These are phyloP conservation scores for Paramecium caudatum DNA, from an alignment of 73 alveolate species.

Conservation along the genomic window DNA sequence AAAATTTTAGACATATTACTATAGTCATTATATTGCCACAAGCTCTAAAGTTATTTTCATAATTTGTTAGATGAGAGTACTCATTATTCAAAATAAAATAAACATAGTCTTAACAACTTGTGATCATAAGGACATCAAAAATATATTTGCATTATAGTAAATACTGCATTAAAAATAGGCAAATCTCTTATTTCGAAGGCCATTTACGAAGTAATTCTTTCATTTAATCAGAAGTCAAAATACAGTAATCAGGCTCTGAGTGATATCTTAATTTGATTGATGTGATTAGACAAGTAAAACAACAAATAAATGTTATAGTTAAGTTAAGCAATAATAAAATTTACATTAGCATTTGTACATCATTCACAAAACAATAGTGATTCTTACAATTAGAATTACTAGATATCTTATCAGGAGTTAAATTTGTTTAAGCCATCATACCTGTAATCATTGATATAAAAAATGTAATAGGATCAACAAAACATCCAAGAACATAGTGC, in stretches of 20 bases:
- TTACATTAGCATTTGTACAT: background rate
- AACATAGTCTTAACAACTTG: background rate
- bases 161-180: background rate
- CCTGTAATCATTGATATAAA: background rate
- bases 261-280: constrained; percentile 7
- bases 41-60: background rate
- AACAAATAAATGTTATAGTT: background rate
- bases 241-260: constrained; percentile 42
- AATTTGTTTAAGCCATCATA: background rate
- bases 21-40: background rate
- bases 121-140: background rate
- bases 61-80: background rate
- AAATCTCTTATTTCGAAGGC: background rate
- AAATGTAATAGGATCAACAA: background rate
- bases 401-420: background rate
- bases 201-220: background rate
- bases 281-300: background rate
- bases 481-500: background rate
- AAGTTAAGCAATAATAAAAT: background rate
- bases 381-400: background rate
- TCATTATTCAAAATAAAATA: background rate
- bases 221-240: constrained; percentile 8
- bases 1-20: background rate
- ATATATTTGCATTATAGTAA: background rate
- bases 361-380: background rate